Percentiles rank a stretch among this genome's conserved stretches.
These are phyloP conservation scores for Fonticula alba DNA, from an alignment of 78 protist genomes.

Conservation along the genomic window DNA sequence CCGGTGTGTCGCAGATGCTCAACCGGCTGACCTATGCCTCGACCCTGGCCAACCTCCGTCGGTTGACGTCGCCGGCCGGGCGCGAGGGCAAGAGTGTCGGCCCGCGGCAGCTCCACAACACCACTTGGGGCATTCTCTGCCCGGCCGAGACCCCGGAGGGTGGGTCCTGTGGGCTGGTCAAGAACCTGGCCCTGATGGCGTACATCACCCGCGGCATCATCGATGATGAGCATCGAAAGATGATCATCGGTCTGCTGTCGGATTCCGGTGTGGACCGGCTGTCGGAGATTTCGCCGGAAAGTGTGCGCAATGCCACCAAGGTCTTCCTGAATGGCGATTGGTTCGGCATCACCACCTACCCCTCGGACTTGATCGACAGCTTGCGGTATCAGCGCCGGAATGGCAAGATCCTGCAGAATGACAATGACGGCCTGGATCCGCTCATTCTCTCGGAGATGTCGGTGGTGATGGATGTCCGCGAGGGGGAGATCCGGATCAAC, in stretches of 20 bases:
- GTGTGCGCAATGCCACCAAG: conserved; percentile 43
- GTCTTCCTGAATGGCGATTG: conserved; percentile 95
- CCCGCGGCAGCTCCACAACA: conserved; percentile 94
- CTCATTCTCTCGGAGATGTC: conserved; percentile 65
- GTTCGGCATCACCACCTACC: conserved; percentile 81
- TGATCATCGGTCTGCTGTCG: conserved; percentile 33
- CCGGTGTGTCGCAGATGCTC: conserved; percentile 88
- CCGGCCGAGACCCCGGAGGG: conserved; percentile 98
- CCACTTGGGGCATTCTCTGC: conserved; percentile 98
- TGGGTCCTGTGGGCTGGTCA: conserved; percentile 88
- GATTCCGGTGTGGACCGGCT: conserved; percentile 14
- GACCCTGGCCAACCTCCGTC: conserved; percentile 87
- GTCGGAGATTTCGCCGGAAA: conserved; percentile 2
- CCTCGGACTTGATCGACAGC: conserved; percentile 45
- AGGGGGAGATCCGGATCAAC: conserved; percentile 1
- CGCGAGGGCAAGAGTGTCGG: conserved; percentile 74
- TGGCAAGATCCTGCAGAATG: conserved; percentile 1
- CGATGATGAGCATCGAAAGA: conserved; percentile 3
- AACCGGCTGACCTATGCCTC: conserved; percentile 87
- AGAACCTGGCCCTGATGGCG: conserved; percentile 92
- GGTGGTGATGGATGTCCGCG: neutral
- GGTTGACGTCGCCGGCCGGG: conserved; percentile 90
- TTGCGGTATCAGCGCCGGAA: conserved; percentile 1
- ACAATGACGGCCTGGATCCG: conserved; percentile 13
- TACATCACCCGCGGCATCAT: conserved; percentile 58